These are phyloP conservation scores for Paxillus rubicundulus DNA, from an alignment of 768 basidiomycete species.

Conservation along the genomic window DNA sequence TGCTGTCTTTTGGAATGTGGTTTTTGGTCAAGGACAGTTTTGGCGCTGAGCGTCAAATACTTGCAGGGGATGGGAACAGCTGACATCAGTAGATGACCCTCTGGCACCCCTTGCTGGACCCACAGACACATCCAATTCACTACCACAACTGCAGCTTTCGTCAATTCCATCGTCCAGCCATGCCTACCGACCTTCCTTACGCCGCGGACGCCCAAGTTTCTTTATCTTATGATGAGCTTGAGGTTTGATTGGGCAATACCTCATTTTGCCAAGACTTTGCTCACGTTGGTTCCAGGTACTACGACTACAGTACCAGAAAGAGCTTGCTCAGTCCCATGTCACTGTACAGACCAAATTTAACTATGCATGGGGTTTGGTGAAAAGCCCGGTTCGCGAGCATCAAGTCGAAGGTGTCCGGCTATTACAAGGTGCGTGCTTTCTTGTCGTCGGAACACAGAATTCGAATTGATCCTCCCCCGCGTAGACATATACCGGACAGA, in stretches of 20 bases:
- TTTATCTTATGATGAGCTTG: slow-evolving; percentile 84
- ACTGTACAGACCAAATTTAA: slow-evolving; percentile 97
- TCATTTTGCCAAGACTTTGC: not conserved
- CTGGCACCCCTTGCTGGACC: slow-evolving; percentile 9
- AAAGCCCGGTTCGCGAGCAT: slow-evolving; percentile 79
- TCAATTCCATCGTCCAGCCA: slow-evolving; percentile 27
- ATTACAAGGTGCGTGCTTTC: slow-evolving; percentile 66
- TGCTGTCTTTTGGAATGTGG: slow-evolving; percentile 19
- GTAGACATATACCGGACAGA: slow-evolving; percentile 91
- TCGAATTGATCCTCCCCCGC: slow-evolving; percentile 8
- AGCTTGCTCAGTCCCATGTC: slow-evolving; percentile 77
- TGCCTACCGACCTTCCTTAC: slow-evolving; percentile 87
- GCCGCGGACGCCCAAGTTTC: slow-evolving; percentile 93
- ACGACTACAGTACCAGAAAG: slow-evolving; percentile 84
- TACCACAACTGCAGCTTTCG: slow-evolving; percentile 11
- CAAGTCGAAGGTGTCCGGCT: slow-evolving; percentile 91
- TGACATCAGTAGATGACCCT: slow-evolving; percentile 28
- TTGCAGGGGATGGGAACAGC: slow-evolving; percentile 9
- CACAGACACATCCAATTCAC: not conserved
- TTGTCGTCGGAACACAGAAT: not conserved
- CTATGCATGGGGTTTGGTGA: slow-evolving; percentile 95
- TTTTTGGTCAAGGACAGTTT: slow-evolving; percentile 13
- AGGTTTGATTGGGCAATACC: slow-evolving; percentile 44
- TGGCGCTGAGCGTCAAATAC: slow-evolving; percentile 16
- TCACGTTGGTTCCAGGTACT: slow-evolving; percentile 57